Evolutionary conservation across 768 basidiomycete species (phyloP).

Genomic region (Boletus tylopilopsis): DNA sequence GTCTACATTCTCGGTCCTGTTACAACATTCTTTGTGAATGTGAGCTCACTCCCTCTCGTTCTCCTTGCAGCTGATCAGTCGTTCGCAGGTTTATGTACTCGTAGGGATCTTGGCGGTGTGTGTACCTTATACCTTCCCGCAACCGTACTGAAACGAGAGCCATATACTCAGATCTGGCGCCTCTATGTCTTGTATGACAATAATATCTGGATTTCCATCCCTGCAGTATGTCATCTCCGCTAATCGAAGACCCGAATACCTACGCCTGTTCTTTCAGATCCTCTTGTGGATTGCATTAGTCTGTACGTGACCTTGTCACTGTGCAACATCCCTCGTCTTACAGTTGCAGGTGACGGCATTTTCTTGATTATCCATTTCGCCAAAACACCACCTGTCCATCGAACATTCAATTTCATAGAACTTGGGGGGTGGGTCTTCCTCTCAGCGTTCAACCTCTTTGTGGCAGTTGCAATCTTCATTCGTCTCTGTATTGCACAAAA

Average conservation of each 20-base stretch:
- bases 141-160: background rate
- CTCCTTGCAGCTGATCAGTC: background rate
- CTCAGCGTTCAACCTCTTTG: conserved; percentile 11
- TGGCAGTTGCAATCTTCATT: conserved; percentile 13
- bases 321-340: background rate
- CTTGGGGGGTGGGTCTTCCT: conserved; percentile 18
- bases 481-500: conserved; percentile 13
- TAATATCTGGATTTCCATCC: conserved; percentile 9
- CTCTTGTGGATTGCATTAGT: conserved; percentile 19
- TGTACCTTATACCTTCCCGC: background rate
- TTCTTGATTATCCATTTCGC: too few relatives aligned
- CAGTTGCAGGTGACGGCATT: too few relatives aligned
- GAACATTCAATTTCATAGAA: too few relatives aligned
- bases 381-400: background rate
- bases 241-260: background rate
- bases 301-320: conserved; percentile 5
- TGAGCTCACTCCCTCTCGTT: background rate
- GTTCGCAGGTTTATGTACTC: conserved; percentile 8
- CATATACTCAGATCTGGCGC: conserved; percentile 18
- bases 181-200: conserved; percentile 19
- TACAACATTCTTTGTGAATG: conserved; percentile 11
- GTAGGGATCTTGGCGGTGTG: conserved; percentile 19
- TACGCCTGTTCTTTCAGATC: conserved; percentile 1
- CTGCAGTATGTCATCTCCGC: conserved; percentile 11
- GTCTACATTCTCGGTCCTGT: background rate